phyloP scores from a whole-genome alignment of 331 rosid species.

The Telfairia occidentalis region DNA sequence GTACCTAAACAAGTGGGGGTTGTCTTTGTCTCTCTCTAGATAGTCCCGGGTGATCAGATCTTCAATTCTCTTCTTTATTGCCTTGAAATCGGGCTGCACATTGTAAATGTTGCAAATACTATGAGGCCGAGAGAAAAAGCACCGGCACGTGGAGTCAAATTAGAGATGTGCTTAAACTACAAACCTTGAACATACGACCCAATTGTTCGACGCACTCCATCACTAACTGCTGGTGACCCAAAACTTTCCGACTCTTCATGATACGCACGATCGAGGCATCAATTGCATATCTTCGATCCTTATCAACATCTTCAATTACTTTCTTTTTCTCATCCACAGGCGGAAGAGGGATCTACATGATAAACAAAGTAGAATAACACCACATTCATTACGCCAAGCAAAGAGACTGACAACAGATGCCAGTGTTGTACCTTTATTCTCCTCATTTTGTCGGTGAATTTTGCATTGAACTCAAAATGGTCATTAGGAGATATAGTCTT shows the following conservation, averaged over 20 bases:
- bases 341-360: slow-evolving; percentile 42
- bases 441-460: slow-evolving; percentile 94
- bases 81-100: slow-evolving; percentile 84
- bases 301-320: slow-evolving; percentile 82
- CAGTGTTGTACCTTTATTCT: slow-evolving; percentile 63
- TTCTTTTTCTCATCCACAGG: slow-evolving; percentile 58
- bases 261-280: slow-evolving; percentile 97
- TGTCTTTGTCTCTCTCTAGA: slow-evolving; percentile 90
- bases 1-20: slow-evolving; percentile 43
- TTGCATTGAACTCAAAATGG: slow-evolving; percentile 70
- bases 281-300: slow-evolving; percentile 90
- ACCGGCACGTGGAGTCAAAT: not conserved
- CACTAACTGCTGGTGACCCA: slow-evolving; percentile 83
- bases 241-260: slow-evolving; percentile 93
- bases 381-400: not conserved
- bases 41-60: slow-evolving; percentile 93
- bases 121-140: not conserved
- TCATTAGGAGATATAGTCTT: slow-evolving; percentile 61
- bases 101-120: not conserved
- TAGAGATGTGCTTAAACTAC: not conserved
- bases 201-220: slow-evolving; percentile 95
- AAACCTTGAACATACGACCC: slow-evolving; percentile 94
- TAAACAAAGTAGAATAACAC: not conserved
- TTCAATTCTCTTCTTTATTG: slow-evolving; percentile 89
- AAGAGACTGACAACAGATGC: not conserved